Conservation (phyloP, 805 yeast genomes). For the Candida morakotiae region DNA sequence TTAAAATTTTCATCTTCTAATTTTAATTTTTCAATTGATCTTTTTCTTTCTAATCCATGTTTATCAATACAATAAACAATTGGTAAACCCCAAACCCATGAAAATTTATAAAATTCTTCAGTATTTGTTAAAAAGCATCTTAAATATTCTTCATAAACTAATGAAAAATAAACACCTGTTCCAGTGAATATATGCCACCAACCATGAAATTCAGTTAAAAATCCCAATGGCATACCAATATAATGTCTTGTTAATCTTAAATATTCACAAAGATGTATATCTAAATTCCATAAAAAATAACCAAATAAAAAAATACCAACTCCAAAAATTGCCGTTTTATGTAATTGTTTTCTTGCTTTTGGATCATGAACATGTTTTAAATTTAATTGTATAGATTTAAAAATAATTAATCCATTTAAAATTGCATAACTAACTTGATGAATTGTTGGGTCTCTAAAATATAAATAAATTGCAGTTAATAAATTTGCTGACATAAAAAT, state of each 20-base stretch:
- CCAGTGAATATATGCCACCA: conserved; percentile 97
- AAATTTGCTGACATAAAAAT: conserved; percentile 51
- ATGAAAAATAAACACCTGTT: conserved; percentile 79
- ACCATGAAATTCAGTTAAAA: conserved; percentile 86
- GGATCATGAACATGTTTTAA: conserved; percentile 48
- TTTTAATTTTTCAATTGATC: conserved; percentile 15
- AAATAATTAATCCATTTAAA: conserved; percentile 70
- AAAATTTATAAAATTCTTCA: conserved; percentile 52
- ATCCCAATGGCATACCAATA: conserved; percentile 80
- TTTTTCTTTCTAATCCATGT: conserved; percentile 19
- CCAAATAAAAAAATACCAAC: conserved; percentile 65
- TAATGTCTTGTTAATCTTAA: conserved; percentile 58
- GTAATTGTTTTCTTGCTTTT: conserved; percentile 45
- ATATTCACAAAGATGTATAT: conserved; percentile 68
- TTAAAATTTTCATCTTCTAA: conserved; percentile 10
- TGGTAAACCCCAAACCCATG: conserved; percentile 59
- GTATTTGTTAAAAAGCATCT: conserved; percentile 60
- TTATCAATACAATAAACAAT: conserved; percentile 34
- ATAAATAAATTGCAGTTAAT: conserved; percentile 69
- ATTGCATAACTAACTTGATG: conserved; percentile 85
- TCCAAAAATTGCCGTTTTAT: conserved; percentile 55
- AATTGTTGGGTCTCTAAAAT: conserved; percentile 75
- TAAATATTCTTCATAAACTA: conserved; percentile 73
- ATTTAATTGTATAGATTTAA: conserved; percentile 53
- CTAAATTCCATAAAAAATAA: conserved; percentile 84